Evolutionary conservation across 1,284 basidiomycete genomes (phyloP), one percentile per base, ranked within the genome.

Genomic region (Pholiota adiposa): DNA sequence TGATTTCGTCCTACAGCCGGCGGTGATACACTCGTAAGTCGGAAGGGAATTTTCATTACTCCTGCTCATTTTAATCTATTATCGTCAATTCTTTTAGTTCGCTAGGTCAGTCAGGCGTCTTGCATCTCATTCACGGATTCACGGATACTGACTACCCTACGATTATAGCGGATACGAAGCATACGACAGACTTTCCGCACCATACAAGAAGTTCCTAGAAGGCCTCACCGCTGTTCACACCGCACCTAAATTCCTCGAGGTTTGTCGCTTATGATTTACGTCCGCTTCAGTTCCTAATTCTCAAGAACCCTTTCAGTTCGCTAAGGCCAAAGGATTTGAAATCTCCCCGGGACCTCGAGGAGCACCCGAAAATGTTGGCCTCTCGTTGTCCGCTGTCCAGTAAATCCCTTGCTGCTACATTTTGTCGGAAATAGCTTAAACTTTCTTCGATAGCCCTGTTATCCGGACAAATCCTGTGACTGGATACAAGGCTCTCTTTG

Each of bases 401-500:
- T 83, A 36, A 67, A 79, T 70, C 14, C 36, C 6, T n/a, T 38
- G 5, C 36, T 38, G 36, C 6, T 7, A 4, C 14, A 4, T 38
- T 38, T 12, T 4, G 36, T 38, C 14, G 4, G 11, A 5, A 11
- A 31, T 31, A 5, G 11, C 4, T 11, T 31, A 31, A 31, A 4
- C 5, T 11, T 31, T 5, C 11, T 31, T 31, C 29, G 29, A 31
- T 38, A 38, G 79, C 64, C 82, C 81, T 4, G 79, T 84, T 56
- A 78, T 83, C 54, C 73, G 83, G 44, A 83, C 81, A 3, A 77
- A 85, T 67, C 85, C 85, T 4, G 83, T 89, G 3, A 90, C 88
- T 0, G 88, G 88, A 2, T 88, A 80, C 79, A 88, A 89, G 69
- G 74, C 77, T 1, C 71, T 90, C 27, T 90, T 86, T 66, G 86